Percentiles rank a stretch among this genome's conserved stretches.
phyloP scores from a whole-genome alignment of 1,284 basidiomycete genomes.

The Puccinia novopanici region DNA sequence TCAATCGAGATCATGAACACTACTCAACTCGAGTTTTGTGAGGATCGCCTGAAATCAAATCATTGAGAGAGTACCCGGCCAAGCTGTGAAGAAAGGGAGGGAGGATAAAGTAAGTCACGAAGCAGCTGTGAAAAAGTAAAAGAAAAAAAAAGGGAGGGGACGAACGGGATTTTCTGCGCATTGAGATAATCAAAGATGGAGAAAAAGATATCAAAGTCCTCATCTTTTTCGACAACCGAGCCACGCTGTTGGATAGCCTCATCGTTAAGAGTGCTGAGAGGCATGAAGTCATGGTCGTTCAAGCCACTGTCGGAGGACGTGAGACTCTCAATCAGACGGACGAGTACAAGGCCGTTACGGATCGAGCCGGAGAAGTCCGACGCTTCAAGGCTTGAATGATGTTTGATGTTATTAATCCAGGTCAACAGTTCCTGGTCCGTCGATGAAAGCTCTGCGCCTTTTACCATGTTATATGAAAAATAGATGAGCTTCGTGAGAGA shows the following conservation, averaged over 20 bases:
- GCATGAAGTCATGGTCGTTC: constrained; percentile 43
- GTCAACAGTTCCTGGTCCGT: constrained; percentile 67
- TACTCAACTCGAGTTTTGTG: constrained; percentile 28
- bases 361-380: constrained; percentile 53
- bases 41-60: constrained; percentile 38
- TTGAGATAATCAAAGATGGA: constrained; percentile 39
- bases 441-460: constrained; percentile 53
- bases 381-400: not conserved
- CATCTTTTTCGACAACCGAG: constrained; percentile 51
- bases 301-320: constrained; percentile 42
- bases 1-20: not conserved
- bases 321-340: constrained; percentile 41
- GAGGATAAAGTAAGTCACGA: not conserved
- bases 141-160: not conserved
- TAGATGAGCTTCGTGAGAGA: constrained; percentile 16
- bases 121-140: not conserved
- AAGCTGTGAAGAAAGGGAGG: constrained; percentile 3
- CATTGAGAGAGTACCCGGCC: constrained; percentile 40
- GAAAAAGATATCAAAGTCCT: constrained; percentile 51
- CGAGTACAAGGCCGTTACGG: constrained; percentile 53
- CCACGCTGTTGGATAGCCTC: not conserved
- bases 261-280: constrained; percentile 22
- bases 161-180: constrained; percentile 34
- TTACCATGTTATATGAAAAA: constrained; percentile 23
- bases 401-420: constrained; percentile 71